These are phyloP conservation scores for Polyporus arcularius DNA, from an alignment of 768 basidiomycete species.

Conservation along the genomic window DNA sequence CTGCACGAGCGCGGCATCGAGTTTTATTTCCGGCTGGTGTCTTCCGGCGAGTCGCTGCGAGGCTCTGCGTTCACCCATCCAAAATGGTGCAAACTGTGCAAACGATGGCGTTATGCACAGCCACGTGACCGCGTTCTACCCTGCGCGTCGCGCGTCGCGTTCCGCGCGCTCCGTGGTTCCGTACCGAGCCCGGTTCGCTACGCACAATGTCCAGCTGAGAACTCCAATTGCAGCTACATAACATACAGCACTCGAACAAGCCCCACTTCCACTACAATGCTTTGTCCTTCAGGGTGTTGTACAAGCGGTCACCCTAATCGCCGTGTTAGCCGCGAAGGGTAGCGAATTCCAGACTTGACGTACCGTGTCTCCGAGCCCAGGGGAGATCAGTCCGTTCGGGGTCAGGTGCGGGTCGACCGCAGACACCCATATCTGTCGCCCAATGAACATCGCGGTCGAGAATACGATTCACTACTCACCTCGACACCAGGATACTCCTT, in stretches of 20 bases:
- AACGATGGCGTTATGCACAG: conserved; percentile 21
- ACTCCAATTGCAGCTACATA: background rate
- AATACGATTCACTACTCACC: conserved; percentile 40
- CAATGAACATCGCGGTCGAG: background rate
- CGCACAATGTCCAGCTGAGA: background rate
- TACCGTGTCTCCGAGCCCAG: conserved; percentile 90
- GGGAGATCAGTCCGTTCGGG: conserved; percentile 75
- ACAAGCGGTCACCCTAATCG: conserved; percentile 78
- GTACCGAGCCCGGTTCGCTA: background rate
- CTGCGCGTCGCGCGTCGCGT: conserved; percentile 3
- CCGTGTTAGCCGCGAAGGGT: background rate
- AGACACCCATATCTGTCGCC: conserved; percentile 82
- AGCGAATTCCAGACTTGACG: conserved; percentile 32
- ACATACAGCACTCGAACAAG: conserved; percentile 3
- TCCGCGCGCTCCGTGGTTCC: background rate
- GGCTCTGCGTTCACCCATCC: background rate
- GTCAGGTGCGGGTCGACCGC: conserved; percentile 78
- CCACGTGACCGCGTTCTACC: conserved; percentile 15
- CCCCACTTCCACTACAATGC: background rate
- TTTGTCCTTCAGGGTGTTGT: conserved; percentile 56
- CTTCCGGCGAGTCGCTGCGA: background rate
- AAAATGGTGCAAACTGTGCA: conserved; percentile 19
- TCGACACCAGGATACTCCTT: conserved; percentile 76
- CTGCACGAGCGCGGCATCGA: background rate
- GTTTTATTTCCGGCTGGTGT: conserved; percentile 11